Evolutionary conservation across 352 stramenopile species (phyloP).

Genomic region (Halophytophthora polymorphica): DNA sequence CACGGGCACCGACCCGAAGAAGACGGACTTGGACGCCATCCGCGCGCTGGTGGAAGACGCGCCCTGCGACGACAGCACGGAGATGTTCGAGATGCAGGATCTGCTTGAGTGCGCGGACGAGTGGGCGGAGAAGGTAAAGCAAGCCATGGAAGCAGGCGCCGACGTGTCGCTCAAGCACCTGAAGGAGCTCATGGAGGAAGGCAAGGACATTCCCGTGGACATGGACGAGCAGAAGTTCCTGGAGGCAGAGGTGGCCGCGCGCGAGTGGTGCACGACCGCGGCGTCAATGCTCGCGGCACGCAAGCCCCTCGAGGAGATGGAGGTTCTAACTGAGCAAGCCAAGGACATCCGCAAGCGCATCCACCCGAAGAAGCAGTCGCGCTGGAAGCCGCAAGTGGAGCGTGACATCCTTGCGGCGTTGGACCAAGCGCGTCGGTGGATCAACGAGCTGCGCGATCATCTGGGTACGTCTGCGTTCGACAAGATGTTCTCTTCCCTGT

Average conservation of each 20-base stretch:
- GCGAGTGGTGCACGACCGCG: conserved; percentile 71
- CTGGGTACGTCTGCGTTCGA: conserved; percentile 59
- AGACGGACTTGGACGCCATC: conserved; percentile 80
- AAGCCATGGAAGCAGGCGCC: conserved; percentile 68
- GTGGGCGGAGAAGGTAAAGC: conserved; percentile 76
- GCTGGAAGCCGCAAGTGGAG: conserved; percentile 84
- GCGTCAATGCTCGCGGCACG: conserved; percentile 46
- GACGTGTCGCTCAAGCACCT: conserved; percentile 70
- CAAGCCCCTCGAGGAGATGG: conserved; percentile 67
- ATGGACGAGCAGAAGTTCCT: conserved; percentile 87
- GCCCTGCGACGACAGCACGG: conserved; percentile 79
- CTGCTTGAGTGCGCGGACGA: conserved; percentile 83
- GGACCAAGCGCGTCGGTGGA: conserved; percentile 67
- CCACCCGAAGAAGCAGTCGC: conserved; percentile 70
- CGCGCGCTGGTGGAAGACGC: conserved; percentile 81
- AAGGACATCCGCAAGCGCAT: conserved; percentile 71
- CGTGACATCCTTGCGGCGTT: conserved; percentile 70
- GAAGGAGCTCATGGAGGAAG: conserved; percentile 77
- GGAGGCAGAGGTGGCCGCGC: conserved; percentile 71
- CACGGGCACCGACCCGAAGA: conserved; percentile 54
- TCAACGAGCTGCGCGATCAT: conserved; percentile 71
- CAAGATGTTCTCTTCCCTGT: conserved; percentile 45
- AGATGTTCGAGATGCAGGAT: conserved; percentile 90
- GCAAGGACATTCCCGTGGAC: conserved; percentile 80
- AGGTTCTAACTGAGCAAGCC: conserved; percentile 51